A percentile compares a stretch with the other conserved stretches of the same genome.
These are phyloP conservation scores for Cryptosporidium muris DNA, from an alignment of 169 alveolate genomes.

Conservation along the genomic window DNA sequence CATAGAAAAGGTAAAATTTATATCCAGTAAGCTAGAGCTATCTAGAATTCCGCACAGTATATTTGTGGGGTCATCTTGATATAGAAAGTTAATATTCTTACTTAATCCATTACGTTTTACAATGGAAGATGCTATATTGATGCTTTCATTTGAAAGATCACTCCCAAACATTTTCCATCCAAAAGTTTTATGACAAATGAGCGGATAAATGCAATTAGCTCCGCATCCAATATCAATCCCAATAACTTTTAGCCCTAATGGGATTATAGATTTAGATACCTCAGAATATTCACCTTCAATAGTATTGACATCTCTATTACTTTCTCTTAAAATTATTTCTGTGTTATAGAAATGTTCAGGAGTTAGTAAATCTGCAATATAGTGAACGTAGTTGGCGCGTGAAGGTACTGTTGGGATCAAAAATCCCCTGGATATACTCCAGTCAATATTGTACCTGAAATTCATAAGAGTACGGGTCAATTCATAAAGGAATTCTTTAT, in stretches of 20 bases:
- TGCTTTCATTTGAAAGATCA: slow-evolving; percentile 72
- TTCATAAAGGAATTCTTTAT: slow-evolving; percentile 2
- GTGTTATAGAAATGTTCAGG: slow-evolving; percentile 54
- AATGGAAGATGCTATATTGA: slow-evolving; percentile 57
- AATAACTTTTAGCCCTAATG: slow-evolving; percentile 69
- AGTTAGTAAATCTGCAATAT: slow-evolving; percentile 74
- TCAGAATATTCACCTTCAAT: background rate
- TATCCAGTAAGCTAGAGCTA: background rate
- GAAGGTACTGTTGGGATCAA: slow-evolving; percentile 75
- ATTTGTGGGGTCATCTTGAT: slow-evolving; percentile 42
- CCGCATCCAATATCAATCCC: slow-evolving; percentile 77
- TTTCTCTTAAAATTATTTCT: background rate
- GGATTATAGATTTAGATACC: slow-evolving; percentile 12
- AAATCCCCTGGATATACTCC: slow-evolving; percentile 49
- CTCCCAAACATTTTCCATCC: slow-evolving; percentile 76
- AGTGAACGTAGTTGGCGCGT: slow-evolving; percentile 77
- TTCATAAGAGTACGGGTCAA: slow-evolving; percentile 19
- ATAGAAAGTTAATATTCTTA: slow-evolving; percentile 37
- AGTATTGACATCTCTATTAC: background rate
- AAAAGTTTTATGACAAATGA: slow-evolving; percentile 71
- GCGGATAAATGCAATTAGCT: slow-evolving; percentile 75
- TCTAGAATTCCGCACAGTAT: slow-evolving; percentile 65
- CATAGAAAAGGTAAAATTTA: slow-evolving; percentile 60
- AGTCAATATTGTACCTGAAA: slow-evolving; percentile 42
- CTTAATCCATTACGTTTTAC: slow-evolving; percentile 48